Evolutionary conservation across 495 filamentous ascomycete species (phyloP).

Genomic region (Hypoxylon cercidicola): DNA sequence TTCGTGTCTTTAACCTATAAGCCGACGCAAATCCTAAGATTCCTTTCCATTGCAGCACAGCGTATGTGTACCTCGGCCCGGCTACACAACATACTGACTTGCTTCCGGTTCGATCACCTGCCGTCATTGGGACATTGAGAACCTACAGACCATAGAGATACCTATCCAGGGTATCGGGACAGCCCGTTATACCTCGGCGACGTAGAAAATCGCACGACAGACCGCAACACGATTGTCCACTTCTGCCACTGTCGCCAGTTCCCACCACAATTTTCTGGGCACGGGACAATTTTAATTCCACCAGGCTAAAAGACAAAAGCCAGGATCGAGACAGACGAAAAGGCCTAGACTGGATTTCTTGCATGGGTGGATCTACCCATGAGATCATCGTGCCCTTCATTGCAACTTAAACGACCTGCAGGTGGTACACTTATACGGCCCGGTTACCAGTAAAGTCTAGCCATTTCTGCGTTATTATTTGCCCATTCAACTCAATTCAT

Average conservation of each 20-base stretch:
- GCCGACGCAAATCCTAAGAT: slow-evolving; percentile 13
- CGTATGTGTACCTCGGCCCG: background rate
- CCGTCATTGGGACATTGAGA: slow-evolving; percentile 4
- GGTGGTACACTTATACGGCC: slow-evolving; percentile 32
- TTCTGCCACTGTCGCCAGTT: slow-evolving; percentile 13
- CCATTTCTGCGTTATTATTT: slow-evolving; percentile 38
- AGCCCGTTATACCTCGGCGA: slow-evolving; percentile 8
- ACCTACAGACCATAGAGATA: slow-evolving; percentile 3
- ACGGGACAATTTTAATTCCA: slow-evolving; percentile 29
- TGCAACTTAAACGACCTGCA: slow-evolving; percentile 31
- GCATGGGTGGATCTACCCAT: slow-evolving; percentile 39
- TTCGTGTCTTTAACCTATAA: slow-evolving; percentile 17
- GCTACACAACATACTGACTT: background rate
- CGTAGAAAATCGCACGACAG: slow-evolving; percentile 15
- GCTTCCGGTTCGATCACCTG: background rate
- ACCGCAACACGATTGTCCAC: background rate
- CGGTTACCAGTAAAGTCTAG: slow-evolving; percentile 37
- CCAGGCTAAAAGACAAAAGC: slow-evolving; percentile 18
- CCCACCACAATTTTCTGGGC: slow-evolving; percentile 13
- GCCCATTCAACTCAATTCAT: slow-evolving; percentile 21
- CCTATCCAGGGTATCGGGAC: slow-evolving; percentile 20
- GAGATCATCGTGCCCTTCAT: slow-evolving; percentile 42
- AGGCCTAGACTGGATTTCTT: slow-evolving; percentile 33
- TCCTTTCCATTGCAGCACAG: slow-evolving; percentile 14
- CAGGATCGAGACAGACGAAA: slow-evolving; percentile 19